Percentiles rank a stretch among this genome's conserved stretches.
phyloP scores from a whole-genome alignment of 1,139 yeast genomes.

The Yamadazyma kanchanaburiensis region DNA sequence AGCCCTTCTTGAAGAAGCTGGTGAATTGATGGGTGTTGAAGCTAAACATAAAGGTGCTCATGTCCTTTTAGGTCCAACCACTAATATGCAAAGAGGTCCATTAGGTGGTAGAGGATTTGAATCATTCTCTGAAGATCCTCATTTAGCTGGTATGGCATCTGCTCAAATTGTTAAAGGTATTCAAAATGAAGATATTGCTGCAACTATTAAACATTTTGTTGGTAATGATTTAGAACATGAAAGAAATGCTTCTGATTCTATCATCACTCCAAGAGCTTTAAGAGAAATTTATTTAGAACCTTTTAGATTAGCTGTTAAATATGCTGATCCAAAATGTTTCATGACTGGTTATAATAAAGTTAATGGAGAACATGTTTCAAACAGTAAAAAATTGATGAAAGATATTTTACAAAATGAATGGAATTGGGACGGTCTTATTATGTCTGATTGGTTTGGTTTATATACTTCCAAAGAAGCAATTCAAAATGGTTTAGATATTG shows the following conservation, averaged over 20 bases:
- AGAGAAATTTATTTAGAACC: slow-evolving; percentile 62
- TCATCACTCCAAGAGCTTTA: slow-evolving; percentile 53
- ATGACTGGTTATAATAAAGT: slow-evolving; percentile 62
- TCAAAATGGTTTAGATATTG: slow-evolving; percentile 55
- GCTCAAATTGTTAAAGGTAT: slow-evolving; percentile 27
- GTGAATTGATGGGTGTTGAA: slow-evolving; percentile 30
- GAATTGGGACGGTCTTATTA: slow-evolving; percentile 48
- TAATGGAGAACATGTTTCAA: slow-evolving; percentile 55
- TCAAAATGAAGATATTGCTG: slow-evolving; percentile 38
- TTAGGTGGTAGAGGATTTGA: slow-evolving; percentile 37
- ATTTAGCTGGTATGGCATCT: slow-evolving; percentile 28
- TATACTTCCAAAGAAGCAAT: slow-evolving; percentile 46
- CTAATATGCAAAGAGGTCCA: slow-evolving; percentile 31
- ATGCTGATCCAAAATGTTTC: slow-evolving; percentile 32
- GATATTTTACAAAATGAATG: slow-evolving; percentile 34
- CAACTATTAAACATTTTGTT: slow-evolving; percentile 58
- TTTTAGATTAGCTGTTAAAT: slow-evolving; percentile 54
- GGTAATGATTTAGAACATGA: slow-evolving; percentile 62
- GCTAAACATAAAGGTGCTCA: slow-evolving; percentile 31
- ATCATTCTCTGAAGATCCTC: slow-evolving; percentile 32
- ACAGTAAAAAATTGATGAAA: slow-evolving; percentile 35
- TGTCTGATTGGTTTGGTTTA: slow-evolving; percentile 65
- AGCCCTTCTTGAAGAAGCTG: slow-evolving; percentile 23
- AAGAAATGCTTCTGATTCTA: slow-evolving; percentile 45
- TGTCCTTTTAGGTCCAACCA: slow-evolving; percentile 33